Percentiles rank a stretch among this genome's conserved stretches.
Conservation (phyloP, 805 yeast genomes). For the Sporopachydermia quercuum region DNA sequence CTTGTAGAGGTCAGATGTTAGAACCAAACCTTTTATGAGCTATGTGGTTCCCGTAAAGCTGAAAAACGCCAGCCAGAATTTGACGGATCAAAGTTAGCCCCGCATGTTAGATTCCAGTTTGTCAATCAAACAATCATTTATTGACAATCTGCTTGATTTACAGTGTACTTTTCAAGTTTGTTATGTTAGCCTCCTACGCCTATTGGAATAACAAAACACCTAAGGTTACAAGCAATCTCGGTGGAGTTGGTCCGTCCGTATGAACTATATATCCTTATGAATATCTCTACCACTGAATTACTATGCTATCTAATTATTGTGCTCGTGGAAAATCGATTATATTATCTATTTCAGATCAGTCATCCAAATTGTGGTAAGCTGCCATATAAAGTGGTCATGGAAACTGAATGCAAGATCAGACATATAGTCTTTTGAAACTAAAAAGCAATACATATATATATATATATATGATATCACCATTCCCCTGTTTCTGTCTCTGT, state of each 20-base stretch:
- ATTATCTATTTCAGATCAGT: not conserved
- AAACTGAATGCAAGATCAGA: not conserved
- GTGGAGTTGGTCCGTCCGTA: conserved; percentile 1
- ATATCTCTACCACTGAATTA: not conserved
- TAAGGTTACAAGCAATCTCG: not conserved
- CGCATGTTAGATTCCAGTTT: not conserved
- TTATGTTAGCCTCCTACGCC: not conserved
- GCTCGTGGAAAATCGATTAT: conserved; percentile 1
- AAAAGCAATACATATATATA: not conserved
- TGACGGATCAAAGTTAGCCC: not conserved
- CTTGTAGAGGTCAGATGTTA: not conserved
- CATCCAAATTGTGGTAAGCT: not conserved
- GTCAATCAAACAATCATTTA: not conserved
- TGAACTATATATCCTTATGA: not conserved
- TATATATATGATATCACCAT: conserved; percentile 1
- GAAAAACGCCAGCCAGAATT: conserved; percentile 1
- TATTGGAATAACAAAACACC: conserved; percentile 1
- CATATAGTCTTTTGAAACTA: not conserved
- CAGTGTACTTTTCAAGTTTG: not conserved
- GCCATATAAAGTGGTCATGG: conserved; percentile 1
- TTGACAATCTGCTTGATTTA: not conserved
- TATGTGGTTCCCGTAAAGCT: not conserved
- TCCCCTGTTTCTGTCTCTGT: not conserved
- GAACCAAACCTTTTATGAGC: conserved; percentile 1
- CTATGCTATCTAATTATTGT: not conserved